A percentile compares a stretch with the other conserved stretches of the same genome.
These are phyloP conservation scores for Monilinia vaccinii-corymbosi DNA, from an alignment of 2,329 filamentous ascomycete genomes.

Conservation along the genomic window DNA sequence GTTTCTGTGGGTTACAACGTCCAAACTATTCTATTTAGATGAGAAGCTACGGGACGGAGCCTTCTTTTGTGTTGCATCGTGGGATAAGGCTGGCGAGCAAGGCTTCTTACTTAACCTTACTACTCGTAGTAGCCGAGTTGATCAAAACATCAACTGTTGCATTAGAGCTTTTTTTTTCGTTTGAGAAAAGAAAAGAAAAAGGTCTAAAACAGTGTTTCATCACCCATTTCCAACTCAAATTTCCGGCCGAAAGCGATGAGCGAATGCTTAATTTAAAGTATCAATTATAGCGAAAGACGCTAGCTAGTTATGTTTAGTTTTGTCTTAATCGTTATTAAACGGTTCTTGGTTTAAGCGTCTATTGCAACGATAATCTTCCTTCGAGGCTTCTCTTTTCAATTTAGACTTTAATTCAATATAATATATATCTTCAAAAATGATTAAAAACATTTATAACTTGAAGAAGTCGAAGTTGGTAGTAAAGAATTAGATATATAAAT, in stretches of 20 bases:
- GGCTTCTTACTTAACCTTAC: background rate
- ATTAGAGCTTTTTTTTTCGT: background rate
- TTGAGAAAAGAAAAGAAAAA: background rate
- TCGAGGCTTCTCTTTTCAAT: background rate
- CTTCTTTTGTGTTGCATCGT: conserved; percentile 5
- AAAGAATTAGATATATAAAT: too few species aligned
- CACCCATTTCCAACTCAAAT: background rate
- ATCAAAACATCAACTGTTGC: too few species aligned
- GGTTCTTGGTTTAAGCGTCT: conserved; percentile 1
- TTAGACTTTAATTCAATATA: too few species aligned
- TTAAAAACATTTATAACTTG: too few species aligned
- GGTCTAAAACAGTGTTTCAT: too few species aligned
- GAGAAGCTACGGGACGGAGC: conserved; percentile 1
- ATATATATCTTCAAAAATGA: too few species aligned
- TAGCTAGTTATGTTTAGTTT: background rate
- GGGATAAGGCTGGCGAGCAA: conserved; percentile 8
- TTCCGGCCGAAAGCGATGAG: background rate
- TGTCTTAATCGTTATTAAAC: background rate
- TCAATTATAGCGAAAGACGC: conserved; percentile 1
- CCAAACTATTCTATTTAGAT: background rate
- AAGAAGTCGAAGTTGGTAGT: too few species aligned
- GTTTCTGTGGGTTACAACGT: background rate
- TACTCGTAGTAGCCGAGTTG: background rate
- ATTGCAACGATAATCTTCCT: background rate
- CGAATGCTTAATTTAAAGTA: conserved; percentile 1